phyloP scores from a whole-genome alignment of 805 yeast genomes.

The Ogataea methanolica region DNA sequence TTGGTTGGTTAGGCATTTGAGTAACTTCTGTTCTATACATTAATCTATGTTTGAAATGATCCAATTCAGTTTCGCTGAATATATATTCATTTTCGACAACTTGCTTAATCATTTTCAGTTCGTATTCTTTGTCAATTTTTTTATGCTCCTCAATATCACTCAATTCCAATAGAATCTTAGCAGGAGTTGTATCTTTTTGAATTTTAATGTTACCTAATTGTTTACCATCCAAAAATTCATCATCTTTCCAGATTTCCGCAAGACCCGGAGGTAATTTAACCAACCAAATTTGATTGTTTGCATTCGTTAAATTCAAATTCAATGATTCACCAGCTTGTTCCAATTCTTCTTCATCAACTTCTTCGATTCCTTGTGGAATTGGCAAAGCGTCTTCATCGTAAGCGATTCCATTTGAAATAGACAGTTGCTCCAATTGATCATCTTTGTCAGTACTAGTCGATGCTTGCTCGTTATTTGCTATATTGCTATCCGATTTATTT shows the following conservation, averaged over 20 bases:
- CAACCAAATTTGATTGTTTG: conserved; percentile 80
- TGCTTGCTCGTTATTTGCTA: neutral
- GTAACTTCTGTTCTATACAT: conserved; percentile 47
- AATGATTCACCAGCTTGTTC: conserved; percentile 57
- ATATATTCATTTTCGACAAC: conserved; percentile 82
- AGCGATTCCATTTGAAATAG: conserved; percentile 12
- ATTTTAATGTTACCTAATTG: conserved; percentile 79
- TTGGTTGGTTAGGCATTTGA: conserved; percentile 50
- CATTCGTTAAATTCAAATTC: conserved; percentile 64
- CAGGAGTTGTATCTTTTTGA: conserved; percentile 36
- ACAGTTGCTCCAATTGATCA: neutral
- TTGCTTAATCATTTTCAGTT: conserved; percentile 69
- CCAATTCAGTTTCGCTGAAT: conserved; percentile 79
- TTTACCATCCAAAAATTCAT: conserved; percentile 60
- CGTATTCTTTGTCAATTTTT: conserved; percentile 79
- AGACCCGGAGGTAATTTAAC: conserved; percentile 86
- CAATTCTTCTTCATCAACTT: conserved; percentile 30
- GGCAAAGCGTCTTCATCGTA: conserved; percentile 30
- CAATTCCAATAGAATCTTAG: conserved; percentile 53
- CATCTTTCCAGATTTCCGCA: conserved; percentile 74
- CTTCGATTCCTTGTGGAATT: conserved; percentile 32
- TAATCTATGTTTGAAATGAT: conserved; percentile 51
- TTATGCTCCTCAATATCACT: conserved; percentile 43
- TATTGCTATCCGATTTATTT: neutral
- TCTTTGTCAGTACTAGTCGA: neutral